Conservation (phyloP, 805 yeast species). For the Spencermartinsiella europaea region DNA sequence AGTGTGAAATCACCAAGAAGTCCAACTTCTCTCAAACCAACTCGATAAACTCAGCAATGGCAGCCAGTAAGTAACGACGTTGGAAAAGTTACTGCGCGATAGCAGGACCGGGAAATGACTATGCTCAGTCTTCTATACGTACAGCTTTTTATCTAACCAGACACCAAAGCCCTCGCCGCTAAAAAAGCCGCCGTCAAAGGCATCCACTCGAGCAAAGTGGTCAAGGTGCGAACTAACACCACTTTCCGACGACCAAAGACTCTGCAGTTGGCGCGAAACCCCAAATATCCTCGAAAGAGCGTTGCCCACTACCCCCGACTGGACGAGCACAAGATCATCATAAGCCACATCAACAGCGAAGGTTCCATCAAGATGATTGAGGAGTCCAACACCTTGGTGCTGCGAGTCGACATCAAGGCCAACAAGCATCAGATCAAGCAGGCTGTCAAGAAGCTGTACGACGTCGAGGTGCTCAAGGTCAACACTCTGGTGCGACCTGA, state of each 20-base stretch:
- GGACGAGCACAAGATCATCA: slow-evolving; percentile 91
- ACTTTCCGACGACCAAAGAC: slow-evolving; percentile 98
- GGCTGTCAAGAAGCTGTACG: slow-evolving; percentile 97
- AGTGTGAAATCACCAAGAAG: too few relatives aligned
- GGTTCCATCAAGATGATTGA: slow-evolving; percentile 99
- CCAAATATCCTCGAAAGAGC: slow-evolving; percentile 92
- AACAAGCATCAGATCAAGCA: slow-evolving; percentile 98
- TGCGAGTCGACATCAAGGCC: slow-evolving; percentile 95
- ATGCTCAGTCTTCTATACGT: too few relatives aligned
- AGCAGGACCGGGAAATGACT: too few relatives aligned
- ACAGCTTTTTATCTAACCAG: too few relatives aligned
- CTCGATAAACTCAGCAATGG: too few relatives aligned
- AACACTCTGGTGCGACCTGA: slow-evolving; percentile 98
- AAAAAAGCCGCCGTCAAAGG: slow-evolving; percentile 99
- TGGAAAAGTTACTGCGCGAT: too few relatives aligned
- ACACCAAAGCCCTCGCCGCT: slow-evolving; percentile 87
- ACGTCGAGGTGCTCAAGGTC: slow-evolving; percentile 88
- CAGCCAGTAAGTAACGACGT: too few relatives aligned
- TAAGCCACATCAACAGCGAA: slow-evolving; percentile 94
- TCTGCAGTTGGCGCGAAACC: slow-evolving; percentile 85
- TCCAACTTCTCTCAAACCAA: too few relatives aligned
- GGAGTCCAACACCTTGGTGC: slow-evolving; percentile 98
- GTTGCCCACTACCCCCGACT: slow-evolving; percentile 97
- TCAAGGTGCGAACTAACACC: slow-evolving; percentile 91
- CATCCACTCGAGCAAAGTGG: slow-evolving; percentile 82